Evolutionary conservation across 768 basidiomycete genomes (phyloP).

Genomic region (Psilocybe tampanensis): DNA sequence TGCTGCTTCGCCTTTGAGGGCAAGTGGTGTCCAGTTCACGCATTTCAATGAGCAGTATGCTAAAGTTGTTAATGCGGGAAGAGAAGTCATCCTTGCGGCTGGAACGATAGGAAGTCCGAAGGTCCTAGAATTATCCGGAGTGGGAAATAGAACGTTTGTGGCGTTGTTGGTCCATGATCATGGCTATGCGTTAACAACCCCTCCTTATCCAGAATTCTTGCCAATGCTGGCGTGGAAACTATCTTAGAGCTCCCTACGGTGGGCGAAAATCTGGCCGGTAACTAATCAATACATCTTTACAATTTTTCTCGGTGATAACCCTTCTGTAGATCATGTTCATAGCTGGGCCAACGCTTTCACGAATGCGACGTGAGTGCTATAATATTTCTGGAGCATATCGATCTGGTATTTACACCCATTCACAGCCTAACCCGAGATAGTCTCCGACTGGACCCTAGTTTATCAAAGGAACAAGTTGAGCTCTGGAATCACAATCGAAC

Average conservation of each 20-base stretch:
- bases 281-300: too few species aligned
- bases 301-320: too few species aligned
- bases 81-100: constrained; percentile 56
- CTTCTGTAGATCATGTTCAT: constrained; percentile 31
- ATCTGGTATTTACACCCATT: not conserved
- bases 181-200: too few species aligned
- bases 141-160: constrained; percentile 18
- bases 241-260: constrained; percentile 50
- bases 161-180: not conserved
- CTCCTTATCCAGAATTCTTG: constrained; percentile 33
- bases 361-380: constrained; percentile 26
- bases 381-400: not conserved
- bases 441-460: constrained; percentile 23
- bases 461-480: constrained; percentile 23
- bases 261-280: constrained; percentile 43
- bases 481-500: constrained; percentile 32
- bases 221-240: constrained; percentile 42
- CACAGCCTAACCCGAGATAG: constrained; percentile 29
- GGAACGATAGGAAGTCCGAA: constrained; percentile 45
- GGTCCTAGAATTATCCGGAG: constrained; percentile 32
- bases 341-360: constrained; percentile 36
- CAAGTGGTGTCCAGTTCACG: constrained; percentile 11
- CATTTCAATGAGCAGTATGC: not conserved
- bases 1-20: not conserved
- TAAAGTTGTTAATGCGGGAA: constrained; percentile 20